Evolutionary conservation across 495 filamentous ascomycete species (phyloP), one percentile per base, ranked within the genome.

Genomic region (Penicillium herquei): DNA sequence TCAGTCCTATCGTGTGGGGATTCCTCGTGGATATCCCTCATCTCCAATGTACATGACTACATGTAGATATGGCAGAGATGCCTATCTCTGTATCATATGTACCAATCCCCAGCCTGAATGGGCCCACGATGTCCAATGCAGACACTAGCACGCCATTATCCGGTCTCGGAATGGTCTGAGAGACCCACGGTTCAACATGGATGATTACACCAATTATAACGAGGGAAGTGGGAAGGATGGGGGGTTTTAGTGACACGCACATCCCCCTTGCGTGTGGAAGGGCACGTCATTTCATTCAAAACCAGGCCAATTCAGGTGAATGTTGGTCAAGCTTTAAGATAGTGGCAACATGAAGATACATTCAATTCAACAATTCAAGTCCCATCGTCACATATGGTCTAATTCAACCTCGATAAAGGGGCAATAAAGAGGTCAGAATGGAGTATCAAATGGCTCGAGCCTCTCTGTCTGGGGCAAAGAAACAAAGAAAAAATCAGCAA

Each of bases 121-220:
- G 51, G 47, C 56, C 57, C 61, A 64, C 61, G 61, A 35, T 57
- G 51, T 50, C 54, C 46, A 50, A 26, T 39, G 31, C 43, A 57
- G 54, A 37, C 47, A 18, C 61, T 64, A 64, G 42, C 61, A 64
- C 61, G 58, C 58, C 58, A 58, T 55, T 53, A 61, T 55, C 63
- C 63, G 60, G 55, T 54, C 60, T 58, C 59, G 62, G 62, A 65
- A 65, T 62, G 62, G 48, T 16, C 31, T 18, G 4, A 7, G 13
- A 49, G 62, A 62, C 62, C 62, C 62, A 65, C 56, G 62, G 62
- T 62, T 62, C 59, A 39, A 35, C 31, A 10, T 31, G 16, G 12
- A 14, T n/a, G 6, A 9, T 14, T 14, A 11, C 12, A 12, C 45
- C 45, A 49, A 50, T 58, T 18, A 33, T 33, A 39, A 31, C 14